These are phyloP conservation scores for Coprinellus micaceus DNA, from an alignment of 768 basidiomycete genomes.

Conservation along the genomic window DNA sequence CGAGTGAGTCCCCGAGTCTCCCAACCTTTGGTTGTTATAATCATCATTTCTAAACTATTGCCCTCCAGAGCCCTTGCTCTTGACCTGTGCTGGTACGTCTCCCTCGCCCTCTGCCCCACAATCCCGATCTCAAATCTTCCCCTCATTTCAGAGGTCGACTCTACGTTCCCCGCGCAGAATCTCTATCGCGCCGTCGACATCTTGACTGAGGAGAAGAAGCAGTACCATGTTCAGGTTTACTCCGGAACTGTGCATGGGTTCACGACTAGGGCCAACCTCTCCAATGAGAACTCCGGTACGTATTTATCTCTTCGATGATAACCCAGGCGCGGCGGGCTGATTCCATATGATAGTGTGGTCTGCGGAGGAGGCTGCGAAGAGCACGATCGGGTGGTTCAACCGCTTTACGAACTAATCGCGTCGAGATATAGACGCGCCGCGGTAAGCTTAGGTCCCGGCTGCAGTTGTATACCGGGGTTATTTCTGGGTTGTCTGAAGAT, in stretches of 20 bases:
- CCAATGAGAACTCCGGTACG: conserved; percentile 36
- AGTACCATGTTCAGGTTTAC: conserved; percentile 57
- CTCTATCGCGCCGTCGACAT: conserved; percentile 56
- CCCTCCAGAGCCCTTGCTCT: conserved; percentile 45
- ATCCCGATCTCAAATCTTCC: not conserved
- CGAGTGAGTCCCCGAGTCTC: too few relatives aligned
- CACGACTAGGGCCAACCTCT: conserved; percentile 42
- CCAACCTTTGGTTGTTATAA: too few relatives aligned
- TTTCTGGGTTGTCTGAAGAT: too few relatives aligned
- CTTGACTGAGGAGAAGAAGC: conserved; percentile 45
- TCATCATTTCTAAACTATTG: conserved; percentile 11
- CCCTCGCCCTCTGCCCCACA: not conserved
- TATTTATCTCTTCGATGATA: conserved; percentile 1
- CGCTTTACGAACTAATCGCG: conserved; percentile 33
- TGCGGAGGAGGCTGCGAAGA: conserved; percentile 53
- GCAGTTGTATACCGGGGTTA: too few relatives aligned
- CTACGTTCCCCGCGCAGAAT: conserved; percentile 45
- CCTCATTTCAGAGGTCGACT: conserved; percentile 43
- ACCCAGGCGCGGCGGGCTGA: not conserved
- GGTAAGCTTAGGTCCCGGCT: too few relatives aligned
- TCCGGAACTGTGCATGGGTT: conserved; percentile 48
- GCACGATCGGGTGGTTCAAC: conserved; percentile 48
- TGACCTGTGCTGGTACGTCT: conserved; percentile 50
- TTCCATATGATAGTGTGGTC: conserved; percentile 45
- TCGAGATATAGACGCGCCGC: too few relatives aligned